Percentiles rank a stretch among this genome's conserved stretches.
Evolutionary conservation across 768 basidiomycete genomes (phyloP).

Genomic region (Xerocomellus chrysenteron): DNA sequence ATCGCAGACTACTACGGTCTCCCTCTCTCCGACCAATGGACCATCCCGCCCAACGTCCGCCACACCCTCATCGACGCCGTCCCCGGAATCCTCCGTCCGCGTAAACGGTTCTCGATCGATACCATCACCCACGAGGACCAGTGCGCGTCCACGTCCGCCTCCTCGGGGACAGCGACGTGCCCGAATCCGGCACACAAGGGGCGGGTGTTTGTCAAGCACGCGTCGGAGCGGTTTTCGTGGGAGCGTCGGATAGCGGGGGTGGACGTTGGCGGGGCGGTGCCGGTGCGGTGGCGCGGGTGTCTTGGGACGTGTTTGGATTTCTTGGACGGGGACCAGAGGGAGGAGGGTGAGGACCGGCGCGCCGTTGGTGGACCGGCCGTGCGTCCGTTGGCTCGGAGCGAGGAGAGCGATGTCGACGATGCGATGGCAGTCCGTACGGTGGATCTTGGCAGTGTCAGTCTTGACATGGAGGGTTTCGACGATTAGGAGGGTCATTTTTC

Average conservation of each 20-base stretch:
- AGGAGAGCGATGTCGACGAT: slow-evolving; percentile 14
- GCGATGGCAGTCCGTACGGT: slow-evolving; percentile 21
- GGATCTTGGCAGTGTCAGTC: slow-evolving; percentile 11
- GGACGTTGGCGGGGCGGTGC: slow-evolving; percentile 52
- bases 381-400: background rate
- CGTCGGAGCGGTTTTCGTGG: slow-evolving; percentile 69
- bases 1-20: slow-evolving; percentile 27
- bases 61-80: slow-evolving; percentile 27
- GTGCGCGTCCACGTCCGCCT: background rate
- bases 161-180: slow-evolving; percentile 38
- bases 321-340: slow-evolving; percentile 34
- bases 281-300: slow-evolving; percentile 71
- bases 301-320: slow-evolving; percentile 60
- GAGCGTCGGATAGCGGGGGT: slow-evolving; percentile 52
- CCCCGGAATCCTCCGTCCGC: slow-evolving; percentile 27
- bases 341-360: background rate
- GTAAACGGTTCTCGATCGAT: slow-evolving; percentile 20
- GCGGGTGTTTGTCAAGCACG: slow-evolving; percentile 51
- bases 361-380: background rate
- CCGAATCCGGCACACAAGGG: slow-evolving; percentile 37
- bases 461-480: slow-evolving; percentile 30
- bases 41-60: slow-evolving; percentile 25
- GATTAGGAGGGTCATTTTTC: slow-evolving; percentile 6
- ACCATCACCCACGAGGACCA: background rate
- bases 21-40: slow-evolving; percentile 32